A percentile compares a stretch with the other conserved stretches of the same genome.
Conservation (phyloP, 345 rosid species). For the Gossypium ekmanianum region DNA sequence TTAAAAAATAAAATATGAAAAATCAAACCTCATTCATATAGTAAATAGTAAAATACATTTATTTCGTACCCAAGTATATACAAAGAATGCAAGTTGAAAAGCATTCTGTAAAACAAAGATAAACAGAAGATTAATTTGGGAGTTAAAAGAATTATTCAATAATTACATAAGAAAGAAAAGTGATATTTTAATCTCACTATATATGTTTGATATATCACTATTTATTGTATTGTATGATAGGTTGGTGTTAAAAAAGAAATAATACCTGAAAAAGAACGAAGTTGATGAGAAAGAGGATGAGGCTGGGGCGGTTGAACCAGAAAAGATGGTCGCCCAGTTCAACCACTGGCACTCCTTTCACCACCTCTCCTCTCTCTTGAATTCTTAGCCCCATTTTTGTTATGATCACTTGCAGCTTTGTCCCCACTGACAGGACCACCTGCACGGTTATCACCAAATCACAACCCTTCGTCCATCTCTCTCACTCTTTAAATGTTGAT, state of each 20-base stretch:
- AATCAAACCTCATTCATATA: neutral
- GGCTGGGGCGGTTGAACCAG: constrained; percentile 84
- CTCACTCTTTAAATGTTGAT: neutral
- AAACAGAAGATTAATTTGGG: neutral
- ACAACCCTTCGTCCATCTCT: neutral
- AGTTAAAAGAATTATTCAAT: neutral
- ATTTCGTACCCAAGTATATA: constrained; percentile 62
- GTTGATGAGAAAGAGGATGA: constrained; percentile 81
- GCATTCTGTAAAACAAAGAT: constrained; percentile 58
- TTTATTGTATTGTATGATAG: too few relatives aligned
- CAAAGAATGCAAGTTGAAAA: constrained; percentile 80
- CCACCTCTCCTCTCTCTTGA: constrained; percentile 68
- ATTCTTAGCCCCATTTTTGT: constrained; percentile 71
- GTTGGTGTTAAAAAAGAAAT: too few relatives aligned
- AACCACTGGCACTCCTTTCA: constrained; percentile 81
- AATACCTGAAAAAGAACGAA: constrained; percentile 82
- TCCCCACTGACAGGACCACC: constrained; percentile 73
- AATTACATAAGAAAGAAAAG: too few relatives aligned
- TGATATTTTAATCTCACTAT: too few relatives aligned
- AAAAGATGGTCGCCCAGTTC: constrained; percentile 77
- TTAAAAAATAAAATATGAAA: neutral
- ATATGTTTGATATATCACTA: too few relatives aligned
- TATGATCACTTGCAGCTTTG: constrained; percentile 91
- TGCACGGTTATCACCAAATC: constrained; percentile 23
- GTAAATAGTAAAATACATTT: neutral